phyloP scores from a whole-genome alignment of 2,329 filamentous ascomycete genomes.

The Zymoseptoria crescenta region DNA sequence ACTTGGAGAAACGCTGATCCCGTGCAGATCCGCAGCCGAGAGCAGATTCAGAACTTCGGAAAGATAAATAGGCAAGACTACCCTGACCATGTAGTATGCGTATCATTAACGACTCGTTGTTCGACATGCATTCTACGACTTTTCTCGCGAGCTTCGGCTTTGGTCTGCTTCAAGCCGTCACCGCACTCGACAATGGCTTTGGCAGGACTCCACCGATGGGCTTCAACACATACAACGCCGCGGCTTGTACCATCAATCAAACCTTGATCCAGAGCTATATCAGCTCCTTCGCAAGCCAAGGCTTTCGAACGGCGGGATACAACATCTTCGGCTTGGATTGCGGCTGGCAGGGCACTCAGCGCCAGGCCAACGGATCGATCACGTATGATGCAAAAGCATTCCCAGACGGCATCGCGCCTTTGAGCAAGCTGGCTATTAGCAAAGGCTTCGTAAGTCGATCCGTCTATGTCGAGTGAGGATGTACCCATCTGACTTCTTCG shows the following conservation, averaged over 20 bases:
- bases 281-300: conserved; percentile 12
- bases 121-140: not conserved
- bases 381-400: conserved; percentile 46
- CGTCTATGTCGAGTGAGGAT: not conserved
- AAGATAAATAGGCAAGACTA: not conserved
- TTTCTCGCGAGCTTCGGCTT: not conserved
- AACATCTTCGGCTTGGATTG: conserved; percentile 51
- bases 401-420: conserved; percentile 42
- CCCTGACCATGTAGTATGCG: not conserved
- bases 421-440: conserved; percentile 45
- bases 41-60: not conserved
- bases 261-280: conserved; percentile 16
- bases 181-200: conserved; percentile 22
- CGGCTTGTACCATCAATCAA: conserved; percentile 18
- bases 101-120: not conserved
- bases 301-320: conserved; percentile 38
- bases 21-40: not conserved
- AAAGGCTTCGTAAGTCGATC: conserved; percentile 31
- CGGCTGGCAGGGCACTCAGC: conserved; percentile 43
- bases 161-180: not conserved
- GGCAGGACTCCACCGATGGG: conserved; percentile 19
- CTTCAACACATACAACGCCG: conserved; percentile 23
- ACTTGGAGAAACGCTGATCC: not conserved
- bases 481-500: not conserved
- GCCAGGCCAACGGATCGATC: conserved; percentile 38